Evolutionary conservation across 169 alveolate genomes (phyloP).

Genomic region (Plasmodium chabaudi): DNA sequence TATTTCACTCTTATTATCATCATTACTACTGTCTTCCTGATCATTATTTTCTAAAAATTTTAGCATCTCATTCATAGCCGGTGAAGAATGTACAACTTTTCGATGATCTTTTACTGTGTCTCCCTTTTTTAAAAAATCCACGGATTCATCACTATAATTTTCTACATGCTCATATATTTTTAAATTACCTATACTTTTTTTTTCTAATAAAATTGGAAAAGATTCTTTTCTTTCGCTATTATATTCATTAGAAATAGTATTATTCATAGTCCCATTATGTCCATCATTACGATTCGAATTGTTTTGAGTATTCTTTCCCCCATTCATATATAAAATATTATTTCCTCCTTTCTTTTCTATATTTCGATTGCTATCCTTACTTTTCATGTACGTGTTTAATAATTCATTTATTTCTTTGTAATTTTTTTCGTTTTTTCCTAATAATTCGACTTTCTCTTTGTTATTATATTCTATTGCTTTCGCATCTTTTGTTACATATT

Average conservation of each 20-base stretch:
- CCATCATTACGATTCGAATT: conserved; percentile 44
- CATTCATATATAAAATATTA: too few species aligned
- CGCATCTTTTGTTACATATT: conserved; percentile 15
- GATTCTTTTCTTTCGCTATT: conserved; percentile 15
- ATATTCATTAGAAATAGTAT: not conserved
- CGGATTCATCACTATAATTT: not conserved
- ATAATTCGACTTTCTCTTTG: conserved; percentile 11
- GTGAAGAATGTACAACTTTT: not conserved
- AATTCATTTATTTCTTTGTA: not conserved
- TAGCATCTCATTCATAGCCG: conserved; percentile 2
- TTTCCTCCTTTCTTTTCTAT: too few species aligned
- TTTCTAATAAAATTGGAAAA: not conserved
- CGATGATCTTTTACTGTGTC: not conserved
- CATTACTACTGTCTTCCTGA: not conserved
- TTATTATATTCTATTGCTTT: not conserved
- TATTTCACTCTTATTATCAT: not conserved
- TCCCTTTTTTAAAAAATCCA: conserved; percentile 1
- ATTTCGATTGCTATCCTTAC: too few species aligned
- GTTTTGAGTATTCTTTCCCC: not conserved
- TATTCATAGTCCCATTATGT: not conserved
- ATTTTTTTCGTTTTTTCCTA: not conserved
- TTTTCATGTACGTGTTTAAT: too few species aligned
- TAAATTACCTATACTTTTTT: conserved; percentile 20
- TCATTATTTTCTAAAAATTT: not conserved
- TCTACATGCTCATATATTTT: conserved; percentile 47